These are phyloP conservation scores for Trichoderma sp. DNA, from an alignment of 2,329 filamentous ascomycete genomes.

Conservation along the genomic window DNA sequence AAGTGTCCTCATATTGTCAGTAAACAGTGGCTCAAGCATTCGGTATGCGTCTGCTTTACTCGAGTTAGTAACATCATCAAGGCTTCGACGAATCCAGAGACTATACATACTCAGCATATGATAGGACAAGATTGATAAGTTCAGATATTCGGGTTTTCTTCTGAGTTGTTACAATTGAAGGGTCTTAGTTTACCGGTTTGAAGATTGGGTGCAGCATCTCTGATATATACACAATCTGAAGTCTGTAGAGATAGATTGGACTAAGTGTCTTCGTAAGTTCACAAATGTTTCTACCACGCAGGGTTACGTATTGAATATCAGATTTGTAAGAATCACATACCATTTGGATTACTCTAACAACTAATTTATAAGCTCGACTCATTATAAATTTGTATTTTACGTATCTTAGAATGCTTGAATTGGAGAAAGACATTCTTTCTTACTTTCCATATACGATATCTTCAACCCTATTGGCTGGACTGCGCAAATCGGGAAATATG, in stretches of 20 bases:
- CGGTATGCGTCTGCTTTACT: not conserved
- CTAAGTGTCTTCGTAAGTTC: not conserved
- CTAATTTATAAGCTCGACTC: not conserved
- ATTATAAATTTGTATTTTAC: not conserved
- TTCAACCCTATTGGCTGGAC: not conserved
- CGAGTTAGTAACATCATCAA: not conserved
- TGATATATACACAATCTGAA: not conserved
- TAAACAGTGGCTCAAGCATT: not conserved
- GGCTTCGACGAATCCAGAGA: not conserved
- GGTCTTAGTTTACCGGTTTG: fast-evolving
- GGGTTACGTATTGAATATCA: not conserved
- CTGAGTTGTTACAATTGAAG: not conserved
- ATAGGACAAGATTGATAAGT: not conserved
- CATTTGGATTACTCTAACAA: not conserved
- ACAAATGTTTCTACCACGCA: not conserved
- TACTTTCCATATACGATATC: not conserved
- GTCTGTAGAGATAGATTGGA: not conserved
- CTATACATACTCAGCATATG: not conserved
- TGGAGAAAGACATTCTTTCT: not conserved
- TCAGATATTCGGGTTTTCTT: not conserved
- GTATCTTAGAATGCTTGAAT: not conserved
- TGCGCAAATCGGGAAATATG: not conserved
- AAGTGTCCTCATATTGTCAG: not conserved
- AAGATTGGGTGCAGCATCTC: not conserved
- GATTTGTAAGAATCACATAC: not conserved